Base-by-base conservation (phyloP, 305 asterid genomes). In the Striga hermonthica region DNA sequence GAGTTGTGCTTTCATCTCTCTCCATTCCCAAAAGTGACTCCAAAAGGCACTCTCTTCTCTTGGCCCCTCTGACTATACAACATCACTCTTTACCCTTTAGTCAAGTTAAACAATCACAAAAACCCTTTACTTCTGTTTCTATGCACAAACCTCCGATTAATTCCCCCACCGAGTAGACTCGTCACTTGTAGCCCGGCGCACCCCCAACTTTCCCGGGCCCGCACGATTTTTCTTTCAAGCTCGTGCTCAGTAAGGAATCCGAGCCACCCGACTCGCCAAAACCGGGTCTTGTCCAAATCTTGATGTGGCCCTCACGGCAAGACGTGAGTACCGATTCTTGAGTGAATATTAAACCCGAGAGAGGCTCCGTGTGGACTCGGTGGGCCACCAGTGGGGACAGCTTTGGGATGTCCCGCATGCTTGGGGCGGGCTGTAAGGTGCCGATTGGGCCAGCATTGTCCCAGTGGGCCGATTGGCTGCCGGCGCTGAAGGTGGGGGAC, bases 401-500 rank as follows among this genome's bases (percentile, higher is more conserved):
- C 81, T 90, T 94, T 5, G 98, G 99, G 44, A 94, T 81, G 37
- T 88, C 96, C 55, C 91, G 74, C 83, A 83, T 88, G 78, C 96
- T 88, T 28, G 98, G 98, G 47, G 99, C 83, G 5, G 97, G 94
- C 60, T 86, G 98, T 61, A 94, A 73, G 52, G 83, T 78, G 49
- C 97, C 98, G 5, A 79, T 77, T 0, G 99, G 96, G 69, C 81
- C 76, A 5, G 96, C 89, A 0, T 75, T 73, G 69, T 94, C 99
- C 99, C 99, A 94, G 50, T 94, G 99, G 62, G 91, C 75, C 0
- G 99, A 94, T 66, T 91, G 99, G 61, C 98, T 91, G 43, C 97
- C 98, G 0, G 91, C 75, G 15, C 95, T 88, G 57, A 88, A 84
- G 50, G 96, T 91, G 53, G 99, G 99, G 28, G 99, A 94, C 4